These are phyloP conservation scores for Diatrype stigma DNA, from an alignment of 2,329 filamentous ascomycete genomes.

Conservation along the genomic window DNA sequence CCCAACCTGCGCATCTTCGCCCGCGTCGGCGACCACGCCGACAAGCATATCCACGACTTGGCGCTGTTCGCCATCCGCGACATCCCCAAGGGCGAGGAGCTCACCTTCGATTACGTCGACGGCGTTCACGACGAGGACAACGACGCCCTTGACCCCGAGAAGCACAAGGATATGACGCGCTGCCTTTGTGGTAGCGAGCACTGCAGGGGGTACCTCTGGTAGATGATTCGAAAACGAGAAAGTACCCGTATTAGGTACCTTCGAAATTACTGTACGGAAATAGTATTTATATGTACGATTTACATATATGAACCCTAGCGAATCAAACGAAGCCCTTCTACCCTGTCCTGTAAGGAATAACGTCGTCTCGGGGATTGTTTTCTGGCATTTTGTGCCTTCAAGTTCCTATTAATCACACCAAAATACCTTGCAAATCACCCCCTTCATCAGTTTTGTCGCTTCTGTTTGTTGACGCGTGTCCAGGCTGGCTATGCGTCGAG, in stretches of 20 bases:
- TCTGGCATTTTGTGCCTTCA: too few species aligned
- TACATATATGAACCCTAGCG: too few species aligned
- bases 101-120: slow-evolving; percentile 78
- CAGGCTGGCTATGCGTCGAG: too few species aligned
- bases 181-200: slow-evolving; percentile 62
- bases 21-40: slow-evolving; percentile 71
- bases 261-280: too few species aligned
- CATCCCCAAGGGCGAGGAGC: slow-evolving; percentile 61
- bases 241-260: too few species aligned
- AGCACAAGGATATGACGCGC: slow-evolving; percentile 48
- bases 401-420: too few species aligned
- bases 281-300: too few species aligned
- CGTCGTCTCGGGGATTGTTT: too few species aligned
- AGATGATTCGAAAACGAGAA: slow-evolving; percentile 3
- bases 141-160: slow-evolving; percentile 46
- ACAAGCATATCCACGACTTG: slow-evolving; percentile 70
- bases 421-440: too few species aligned
- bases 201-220: slow-evolving; percentile 70
- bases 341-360: too few species aligned
- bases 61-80: slow-evolving; percentile 69
- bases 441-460: not conserved
- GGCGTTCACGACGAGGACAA: slow-evolving; percentile 49
- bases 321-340: too few species aligned
- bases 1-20: slow-evolving; percentile 78
- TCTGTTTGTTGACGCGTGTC: not conserved